Evolutionary conservation across 441 rosid genomes (phyloP), one percentile per base, ranked within the genome.

Genomic region (Codiaeum variegatum): DNA sequence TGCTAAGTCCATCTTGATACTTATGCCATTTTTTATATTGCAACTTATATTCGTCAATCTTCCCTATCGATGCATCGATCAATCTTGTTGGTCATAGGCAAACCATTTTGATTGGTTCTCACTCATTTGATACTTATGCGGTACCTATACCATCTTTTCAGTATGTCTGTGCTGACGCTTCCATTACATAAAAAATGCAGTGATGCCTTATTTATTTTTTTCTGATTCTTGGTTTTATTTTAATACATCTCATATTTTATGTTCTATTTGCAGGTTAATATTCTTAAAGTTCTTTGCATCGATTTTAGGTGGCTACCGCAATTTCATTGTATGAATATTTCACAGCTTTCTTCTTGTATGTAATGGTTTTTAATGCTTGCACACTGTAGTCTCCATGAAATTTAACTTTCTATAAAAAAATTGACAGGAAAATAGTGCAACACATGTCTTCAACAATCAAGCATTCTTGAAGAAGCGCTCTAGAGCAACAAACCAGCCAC

Each of bases 241-340:
- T 52, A 23, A 49, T 55, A 54, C 42, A 21, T 18, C 9, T 74
- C 29, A 51, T 23, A 62, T 62, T 60, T 60, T 65, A 11, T 69
- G 23, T 59, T 28, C 74, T 24, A 31, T 77, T 24, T 81, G 78
- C 86, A 86, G 89, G 82, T 86, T 96, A 69, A 96, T 88, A 82
- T 96, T 91, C 82, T 85, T 96, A 61, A 96, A 88, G 87, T 93
- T 90, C 83, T 89, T 96, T 81, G 97, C 98, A 67, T 93, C 97
- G 72, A 83, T 77, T 72, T 65, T 79, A 65, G 75, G 78, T 38
- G 84, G 99, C 88, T 96, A 96, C 80, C 99, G 97, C 86, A 96
- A 96, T 84, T 96, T 96, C 83, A 82, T 96, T 58, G 99, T 93
- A 91, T 61, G 99, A 24, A 63, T 47, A 13, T 31, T 71, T 62